Conservation (phyloP, 306 rosid species). For the Inga laurina region DNA sequence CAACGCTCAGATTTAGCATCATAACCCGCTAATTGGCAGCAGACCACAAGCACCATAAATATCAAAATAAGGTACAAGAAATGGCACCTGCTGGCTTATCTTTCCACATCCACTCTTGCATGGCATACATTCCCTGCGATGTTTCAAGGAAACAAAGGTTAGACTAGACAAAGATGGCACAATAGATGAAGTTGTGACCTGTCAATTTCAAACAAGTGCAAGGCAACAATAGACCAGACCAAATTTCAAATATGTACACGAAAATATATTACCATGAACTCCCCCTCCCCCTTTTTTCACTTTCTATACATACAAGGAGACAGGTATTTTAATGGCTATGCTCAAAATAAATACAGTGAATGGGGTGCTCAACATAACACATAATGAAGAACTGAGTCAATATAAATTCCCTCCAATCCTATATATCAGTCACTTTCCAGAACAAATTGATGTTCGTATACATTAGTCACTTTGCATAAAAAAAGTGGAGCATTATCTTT, state of each 20-base stretch:
- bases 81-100: conserved; percentile 75
- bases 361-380: background rate
- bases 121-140: conserved; percentile 61
- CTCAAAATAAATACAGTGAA: background rate
- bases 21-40: background rate
- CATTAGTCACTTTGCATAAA: background rate
- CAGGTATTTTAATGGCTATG: background rate
- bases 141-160: conserved; percentile 25
- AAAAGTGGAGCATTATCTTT: background rate
- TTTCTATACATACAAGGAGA: background rate
- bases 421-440: background rate
- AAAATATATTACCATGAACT: background rate
- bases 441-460: background rate
- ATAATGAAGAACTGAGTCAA: conserved; percentile 5
- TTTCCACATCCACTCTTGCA: conserved; percentile 88
- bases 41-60: conserved; percentile 13
- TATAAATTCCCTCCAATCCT: background rate
- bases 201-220: conserved; percentile 21
- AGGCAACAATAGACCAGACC: conserved; percentile 23
- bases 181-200: background rate
- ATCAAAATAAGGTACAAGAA: conserved; percentile 11
- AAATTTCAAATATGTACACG: conserved; percentile 9
- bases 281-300: background rate
- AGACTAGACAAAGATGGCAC: conserved; percentile 6
- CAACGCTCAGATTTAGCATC: background rate